A percentile compares a stretch with the other conserved stretches of the same genome.
Evolutionary conservation across 768 basidiomycete species (phyloP).

Genomic region (Suillus americanus): DNA sequence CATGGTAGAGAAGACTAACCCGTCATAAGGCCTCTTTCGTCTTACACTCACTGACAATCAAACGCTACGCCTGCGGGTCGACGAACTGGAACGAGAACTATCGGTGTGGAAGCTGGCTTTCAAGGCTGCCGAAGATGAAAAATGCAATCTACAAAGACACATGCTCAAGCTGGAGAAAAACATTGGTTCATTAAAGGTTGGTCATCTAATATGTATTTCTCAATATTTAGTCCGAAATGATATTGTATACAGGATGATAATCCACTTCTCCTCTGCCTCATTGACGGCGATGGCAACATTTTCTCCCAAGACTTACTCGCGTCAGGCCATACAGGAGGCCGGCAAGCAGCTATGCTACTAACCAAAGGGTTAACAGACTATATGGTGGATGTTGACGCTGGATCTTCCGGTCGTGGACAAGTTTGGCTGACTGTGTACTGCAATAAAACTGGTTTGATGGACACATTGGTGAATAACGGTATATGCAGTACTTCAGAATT

Average conservation of each 20-base stretch:
- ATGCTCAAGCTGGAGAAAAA: constrained; percentile 31
- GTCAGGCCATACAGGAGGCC: constrained; percentile 34
- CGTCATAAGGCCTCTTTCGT: constrained; percentile 26
- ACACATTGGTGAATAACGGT: constrained; percentile 27
- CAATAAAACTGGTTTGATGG: constrained; percentile 35
- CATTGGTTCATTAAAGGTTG: constrained; percentile 32
- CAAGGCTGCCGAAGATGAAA: constrained; percentile 34
- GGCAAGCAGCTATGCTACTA: constrained; percentile 35
- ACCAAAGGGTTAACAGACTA: constrained; percentile 37
- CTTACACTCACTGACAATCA: constrained; percentile 32
- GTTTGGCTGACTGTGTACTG: constrained; percentile 39
- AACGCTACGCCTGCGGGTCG: constrained; percentile 28
- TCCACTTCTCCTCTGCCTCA: constrained; percentile 36
- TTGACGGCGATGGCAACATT: constrained; percentile 43
- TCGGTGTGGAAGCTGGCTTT: constrained; percentile 41
- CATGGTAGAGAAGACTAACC: background rate
- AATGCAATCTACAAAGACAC: constrained; percentile 26
- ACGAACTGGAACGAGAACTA: constrained; percentile 40
- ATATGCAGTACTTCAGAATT: constrained; percentile 36
- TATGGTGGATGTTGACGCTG: constrained; percentile 24
- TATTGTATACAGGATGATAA: constrained; percentile 35
- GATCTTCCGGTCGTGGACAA: constrained; percentile 28
- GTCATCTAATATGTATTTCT: constrained; percentile 8
- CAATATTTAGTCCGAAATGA: background rate
- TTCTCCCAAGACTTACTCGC: constrained; percentile 33